Evolutionary conservation across 768 basidiomycete species (phyloP).

Genomic region (Collybia sordida): DNA sequence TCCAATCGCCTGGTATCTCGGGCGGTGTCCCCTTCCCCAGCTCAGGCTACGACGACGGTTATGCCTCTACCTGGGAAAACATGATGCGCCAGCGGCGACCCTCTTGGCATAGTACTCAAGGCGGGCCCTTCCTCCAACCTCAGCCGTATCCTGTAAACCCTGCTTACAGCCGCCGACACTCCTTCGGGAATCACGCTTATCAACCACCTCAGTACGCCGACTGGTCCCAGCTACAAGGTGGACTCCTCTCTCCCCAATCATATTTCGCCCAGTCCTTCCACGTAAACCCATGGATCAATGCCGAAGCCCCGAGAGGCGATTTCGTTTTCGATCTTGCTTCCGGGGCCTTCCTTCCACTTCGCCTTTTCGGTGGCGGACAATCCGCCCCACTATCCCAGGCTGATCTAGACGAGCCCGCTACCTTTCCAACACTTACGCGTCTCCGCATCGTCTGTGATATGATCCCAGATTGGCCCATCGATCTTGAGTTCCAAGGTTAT

Average conservation of each 20-base stretch:
- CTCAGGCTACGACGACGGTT: neutral
- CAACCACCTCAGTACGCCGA: too few relatives aligned
- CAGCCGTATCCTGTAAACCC: neutral
- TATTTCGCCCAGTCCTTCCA: slow-evolving; percentile 13
- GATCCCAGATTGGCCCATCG: slow-evolving; percentile 61
- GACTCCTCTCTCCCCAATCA: too few relatives aligned
- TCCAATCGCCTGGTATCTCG: neutral
- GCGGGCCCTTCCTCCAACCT: neutral
- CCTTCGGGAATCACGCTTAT: neutral
- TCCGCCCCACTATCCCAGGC: slow-evolving; percentile 36
- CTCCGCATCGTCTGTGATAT: slow-evolving; percentile 57
- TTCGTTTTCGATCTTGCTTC: slow-evolving; percentile 58
- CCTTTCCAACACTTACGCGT: slow-evolving; percentile 50
- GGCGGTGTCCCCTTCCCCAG: neutral
- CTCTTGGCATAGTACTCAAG: neutral
- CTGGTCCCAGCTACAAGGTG: too few relatives aligned
- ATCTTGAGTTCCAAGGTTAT: slow-evolving; percentile 38
- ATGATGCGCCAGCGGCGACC: neutral
- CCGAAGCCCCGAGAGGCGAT: slow-evolving; percentile 33
- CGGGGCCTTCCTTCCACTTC: slow-evolving; percentile 45
- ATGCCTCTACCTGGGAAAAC: neutral
- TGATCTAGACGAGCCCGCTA: slow-evolving; percentile 52
- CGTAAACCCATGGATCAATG: slow-evolving; percentile 56
- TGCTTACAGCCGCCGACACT: neutral
- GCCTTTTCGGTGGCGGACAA: slow-evolving; percentile 37